Evolutionary conservation across 768 basidiomycete species (phyloP).

Genomic region (Boletus patriciae): DNA sequence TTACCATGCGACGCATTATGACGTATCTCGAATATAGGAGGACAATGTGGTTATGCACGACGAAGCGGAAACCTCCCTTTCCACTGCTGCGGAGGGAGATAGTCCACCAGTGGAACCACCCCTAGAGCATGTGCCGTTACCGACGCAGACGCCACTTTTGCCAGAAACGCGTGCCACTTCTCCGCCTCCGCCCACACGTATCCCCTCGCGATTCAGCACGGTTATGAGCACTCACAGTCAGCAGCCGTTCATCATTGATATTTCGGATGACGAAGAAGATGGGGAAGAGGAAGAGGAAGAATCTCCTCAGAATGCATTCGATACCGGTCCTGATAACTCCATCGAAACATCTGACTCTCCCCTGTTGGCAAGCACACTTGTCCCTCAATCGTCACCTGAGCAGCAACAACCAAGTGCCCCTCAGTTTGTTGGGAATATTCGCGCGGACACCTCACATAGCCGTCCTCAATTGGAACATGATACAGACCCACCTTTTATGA

Average conservation of each 20-base stretch:
- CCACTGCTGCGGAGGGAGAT: background rate
- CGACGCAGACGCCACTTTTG: background rate
- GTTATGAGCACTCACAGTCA: conserved; percentile 21
- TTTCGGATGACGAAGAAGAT: conserved; percentile 32
- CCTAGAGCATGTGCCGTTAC: background rate
- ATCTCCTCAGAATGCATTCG: background rate
- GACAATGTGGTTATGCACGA: conserved; percentile 7
- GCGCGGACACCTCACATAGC: background rate
- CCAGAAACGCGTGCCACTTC: conserved; percentile 10
- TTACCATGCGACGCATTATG: conserved; percentile 12
- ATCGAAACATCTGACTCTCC: conserved; percentile 1
- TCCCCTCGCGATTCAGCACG: conserved; percentile 29
- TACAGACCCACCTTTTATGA: conserved; percentile 53
- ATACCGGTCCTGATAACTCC: background rate
- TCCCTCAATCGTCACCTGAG: conserved; percentile 1
- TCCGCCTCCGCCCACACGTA: conserved; percentile 5
- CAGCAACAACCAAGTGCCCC: background rate
- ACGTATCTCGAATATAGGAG: conserved; percentile 14
- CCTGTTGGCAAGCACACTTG: background rate
- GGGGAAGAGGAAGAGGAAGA: conserved; percentile 25
- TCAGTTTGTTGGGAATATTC: conserved; percentile 5
- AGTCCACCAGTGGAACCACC: conserved; percentile 1
- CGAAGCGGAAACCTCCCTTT: background rate
- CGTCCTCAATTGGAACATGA: conserved; percentile 34
- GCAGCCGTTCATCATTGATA: conserved; percentile 33